A percentile compares a stretch with the other conserved stretches of the same genome.
phyloP scores from a whole-genome alignment of 495 filamentous ascomycete genomes.

The Aspergillus coremiiformis region DNA sequence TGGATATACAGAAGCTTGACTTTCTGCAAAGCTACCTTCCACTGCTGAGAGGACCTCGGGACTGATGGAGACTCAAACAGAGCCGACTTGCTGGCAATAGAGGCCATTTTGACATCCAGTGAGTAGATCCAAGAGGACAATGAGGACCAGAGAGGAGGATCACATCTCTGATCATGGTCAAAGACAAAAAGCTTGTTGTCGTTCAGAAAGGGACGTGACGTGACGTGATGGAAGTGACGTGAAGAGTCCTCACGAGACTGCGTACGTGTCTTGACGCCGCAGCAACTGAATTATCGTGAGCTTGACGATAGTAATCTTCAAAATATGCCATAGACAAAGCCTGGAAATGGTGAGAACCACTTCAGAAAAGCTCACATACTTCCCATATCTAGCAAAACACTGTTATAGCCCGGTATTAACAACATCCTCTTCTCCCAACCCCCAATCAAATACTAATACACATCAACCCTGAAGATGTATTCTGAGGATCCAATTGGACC shows the following conservation, averaged over 20 bases:
- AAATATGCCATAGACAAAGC: too few relatives aligned
- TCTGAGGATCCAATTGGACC: too few relatives aligned
- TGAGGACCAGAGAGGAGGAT: background rate
- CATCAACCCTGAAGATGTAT: too few relatives aligned
- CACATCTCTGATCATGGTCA: background rate
- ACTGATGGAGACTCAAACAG: conserved; percentile 10
- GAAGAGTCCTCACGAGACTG: too few relatives aligned
- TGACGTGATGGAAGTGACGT: background rate
- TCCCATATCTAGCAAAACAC: too few relatives aligned
- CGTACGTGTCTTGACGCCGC: background rate
- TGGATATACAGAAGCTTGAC: conserved; percentile 34
- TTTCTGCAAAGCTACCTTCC: conserved; percentile 24
- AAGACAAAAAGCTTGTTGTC: background rate
- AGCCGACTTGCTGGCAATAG: conserved; percentile 15
- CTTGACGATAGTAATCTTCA: too few relatives aligned
- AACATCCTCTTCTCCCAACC: too few relatives aligned
- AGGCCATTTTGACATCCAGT: conserved; percentile 10
- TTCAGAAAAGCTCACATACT: too few relatives aligned
- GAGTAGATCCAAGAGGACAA: background rate
- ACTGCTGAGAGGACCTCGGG: conserved; percentile 22
- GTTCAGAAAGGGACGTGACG: background rate
- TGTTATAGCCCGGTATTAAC: too few relatives aligned
- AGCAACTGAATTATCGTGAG: background rate
- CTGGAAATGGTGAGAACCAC: too few relatives aligned
- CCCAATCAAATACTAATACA: too few relatives aligned